Conservation (phyloP, 352 stramenopile species). For the Phytophthora melonis region DNA sequence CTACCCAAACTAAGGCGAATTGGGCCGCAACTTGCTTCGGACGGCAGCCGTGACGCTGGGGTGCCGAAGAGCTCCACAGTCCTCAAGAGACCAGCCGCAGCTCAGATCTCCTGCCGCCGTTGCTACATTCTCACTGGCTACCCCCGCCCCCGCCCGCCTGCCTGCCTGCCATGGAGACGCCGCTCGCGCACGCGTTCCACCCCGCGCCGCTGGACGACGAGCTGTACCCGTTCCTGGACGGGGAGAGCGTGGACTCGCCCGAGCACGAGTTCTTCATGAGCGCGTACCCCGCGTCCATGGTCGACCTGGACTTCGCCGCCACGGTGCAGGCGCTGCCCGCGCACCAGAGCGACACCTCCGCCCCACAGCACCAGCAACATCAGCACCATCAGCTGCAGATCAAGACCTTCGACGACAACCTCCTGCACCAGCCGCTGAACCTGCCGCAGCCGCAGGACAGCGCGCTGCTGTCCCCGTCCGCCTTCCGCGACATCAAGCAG, state of each 20-base stretch:
- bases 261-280: constrained; percentile 69
- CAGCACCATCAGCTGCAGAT: constrained; percentile 22
- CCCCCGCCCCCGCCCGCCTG: background rate
- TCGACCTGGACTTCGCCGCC: constrained; percentile 71
- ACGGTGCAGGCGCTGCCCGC: constrained; percentile 61
- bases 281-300: constrained; percentile 63
- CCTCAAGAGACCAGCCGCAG: constrained; percentile 25
- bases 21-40: background rate
- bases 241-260: constrained; percentile 41
- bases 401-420: constrained; percentile 23
- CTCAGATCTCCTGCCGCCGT: constrained; percentile 13
- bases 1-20: constrained; percentile 10
- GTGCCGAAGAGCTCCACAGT: constrained; percentile 3
- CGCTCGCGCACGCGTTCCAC: constrained; percentile 65
- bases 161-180: constrained; percentile 32
- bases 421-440: constrained; percentile 40
- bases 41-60: constrained; percentile 16
- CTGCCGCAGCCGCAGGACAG: constrained; percentile 25
- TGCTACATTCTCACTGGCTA: no score
- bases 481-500: constrained; percentile 28
- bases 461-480: constrained; percentile 26
- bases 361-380: background rate
- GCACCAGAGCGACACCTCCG: constrained; percentile 29
- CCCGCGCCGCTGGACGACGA: constrained; percentile 52
- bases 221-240: constrained; percentile 66